Percentiles rank a stretch among this genome's conserved stretches.
Conservation (phyloP, 192 early-diverging fungal species). For the Coemansia sp. region DNA sequence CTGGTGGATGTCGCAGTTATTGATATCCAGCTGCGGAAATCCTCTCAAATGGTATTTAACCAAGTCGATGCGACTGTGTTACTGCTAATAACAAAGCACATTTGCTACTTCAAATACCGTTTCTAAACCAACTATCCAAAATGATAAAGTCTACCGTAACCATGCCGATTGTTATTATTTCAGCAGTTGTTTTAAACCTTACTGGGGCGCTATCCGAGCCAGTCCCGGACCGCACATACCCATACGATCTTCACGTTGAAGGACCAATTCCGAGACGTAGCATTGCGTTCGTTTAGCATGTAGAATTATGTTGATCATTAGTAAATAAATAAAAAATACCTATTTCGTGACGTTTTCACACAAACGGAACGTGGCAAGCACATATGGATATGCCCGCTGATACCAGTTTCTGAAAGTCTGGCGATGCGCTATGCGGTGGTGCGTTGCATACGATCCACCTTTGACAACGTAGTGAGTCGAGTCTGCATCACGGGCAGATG, state of each 20-base stretch:
- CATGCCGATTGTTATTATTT: slow-evolving; percentile 4
- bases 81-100: background rate
- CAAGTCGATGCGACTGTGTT: background rate
- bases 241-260: slow-evolving; percentile 33
- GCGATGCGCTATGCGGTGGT: slow-evolving; percentile 67
- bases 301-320: too few relatives aligned
- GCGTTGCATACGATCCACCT: slow-evolving; percentile 86
- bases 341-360: slow-evolving; percentile 12
- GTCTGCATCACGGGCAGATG: slow-evolving; percentile 6
- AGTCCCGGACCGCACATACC: slow-evolving; percentile 19
- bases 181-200: background rate
- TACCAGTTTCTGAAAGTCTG: slow-evolving; percentile 88
- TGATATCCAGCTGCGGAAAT: too few relatives aligned
- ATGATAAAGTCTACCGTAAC: background rate
- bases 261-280: slow-evolving; percentile 21
- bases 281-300: slow-evolving; percentile 11
- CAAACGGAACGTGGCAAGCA: slow-evolving; percentile 75
- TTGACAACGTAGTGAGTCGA: slow-evolving; percentile 76
- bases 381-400: slow-evolving; percentile 80
- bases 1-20: too few relatives aligned
- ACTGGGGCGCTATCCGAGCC: background rate
- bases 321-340: slow-evolving; percentile 4
- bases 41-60: background rate
- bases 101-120: background rate
- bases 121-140: background rate